These are phyloP conservation scores for Wickerhamomyces canadensis DNA, from an alignment of 805 yeast species.

Conservation along the genomic window DNA sequence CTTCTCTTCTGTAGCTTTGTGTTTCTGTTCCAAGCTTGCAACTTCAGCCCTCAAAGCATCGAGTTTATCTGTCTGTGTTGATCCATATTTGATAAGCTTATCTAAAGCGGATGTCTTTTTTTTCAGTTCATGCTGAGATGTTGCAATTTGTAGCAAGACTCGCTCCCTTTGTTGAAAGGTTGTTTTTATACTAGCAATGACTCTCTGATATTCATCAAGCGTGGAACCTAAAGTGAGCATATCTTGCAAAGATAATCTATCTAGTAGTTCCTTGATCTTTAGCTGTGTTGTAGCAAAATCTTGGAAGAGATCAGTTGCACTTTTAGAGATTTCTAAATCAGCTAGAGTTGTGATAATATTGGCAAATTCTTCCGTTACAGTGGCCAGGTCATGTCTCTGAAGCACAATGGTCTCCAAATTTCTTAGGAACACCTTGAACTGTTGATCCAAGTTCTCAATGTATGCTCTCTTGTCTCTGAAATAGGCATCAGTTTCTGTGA, in stretches of 20 bases:
- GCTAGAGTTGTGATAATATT: conserved; percentile 53
- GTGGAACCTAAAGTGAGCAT: conserved; percentile 81
- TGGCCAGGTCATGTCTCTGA: conserved; percentile 70
- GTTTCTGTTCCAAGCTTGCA: conserved; percentile 45
- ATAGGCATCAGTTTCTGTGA: conserved; percentile 73
- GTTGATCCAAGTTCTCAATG: conserved; percentile 66
- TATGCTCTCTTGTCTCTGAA: conserved; percentile 65
- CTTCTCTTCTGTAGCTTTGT: conserved; percentile 46
- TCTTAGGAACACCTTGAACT: conserved; percentile 60
- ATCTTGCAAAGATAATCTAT: conserved; percentile 78
- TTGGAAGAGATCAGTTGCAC: conserved; percentile 54
- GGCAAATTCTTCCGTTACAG: conserved; percentile 65
- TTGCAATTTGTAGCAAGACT: conserved; percentile 38
- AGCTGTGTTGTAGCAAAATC: conserved; percentile 70
- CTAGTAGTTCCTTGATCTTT: conserved; percentile 66
- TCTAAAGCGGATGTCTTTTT: conserved; percentile 44
- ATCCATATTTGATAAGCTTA: conserved; percentile 38
- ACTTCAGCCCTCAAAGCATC: conserved; percentile 55
- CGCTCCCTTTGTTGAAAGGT: conserved; percentile 73
- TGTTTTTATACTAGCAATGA: conserved; percentile 67
- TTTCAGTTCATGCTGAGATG: conserved; percentile 43
- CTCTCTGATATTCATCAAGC: conserved; percentile 79
- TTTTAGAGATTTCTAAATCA: conserved; percentile 67
- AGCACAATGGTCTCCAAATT: conserved; percentile 68
- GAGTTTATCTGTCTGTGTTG: conserved; percentile 59